Base-by-base conservation (phyloP, 495 filamentous ascomycete species). In the Aspergillus conjunctus region DNA sequence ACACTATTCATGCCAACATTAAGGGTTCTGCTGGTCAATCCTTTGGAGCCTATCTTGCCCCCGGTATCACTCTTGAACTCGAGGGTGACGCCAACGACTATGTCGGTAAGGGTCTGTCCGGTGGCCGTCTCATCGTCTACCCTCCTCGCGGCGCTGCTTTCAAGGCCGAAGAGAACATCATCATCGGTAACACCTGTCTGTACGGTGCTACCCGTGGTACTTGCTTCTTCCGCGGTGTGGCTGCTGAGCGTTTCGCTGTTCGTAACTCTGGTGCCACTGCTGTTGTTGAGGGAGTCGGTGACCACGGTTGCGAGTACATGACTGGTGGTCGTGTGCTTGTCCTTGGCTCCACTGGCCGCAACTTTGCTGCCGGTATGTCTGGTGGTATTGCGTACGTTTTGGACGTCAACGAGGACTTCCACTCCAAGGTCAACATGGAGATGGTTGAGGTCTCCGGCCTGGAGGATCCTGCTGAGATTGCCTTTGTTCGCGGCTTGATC, bases 221-320 rank as follows among this genome's bases (percentile, higher is more conserved):
- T 49, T 93, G 90, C 77, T 99, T 92, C 88, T 98, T 99, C 91
- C 91, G 95, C 62, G 94, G 94, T 80, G 83, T 97, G 30, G 94
- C 94, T 66, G 94, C 94, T 32, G 94, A 99, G 81, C 91, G 94
- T 65, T 99, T 99, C 68, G 93, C 93, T 50, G 94, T 99, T 54
- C 91, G 94, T 64, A 99, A 99, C 81, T 98, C 95, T 0, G 94
- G 94, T 72, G 94, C 91, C 45, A 98, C 89, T 31, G 94, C 95
- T 32, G 91, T 99, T 63, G 93, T 98, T 64, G 94, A 99, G 78
- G 94, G 95, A 76, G 87, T 96, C 55, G 94, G 94, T 81, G 94
- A 99, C 73, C 94, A 99, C 71, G 92, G 93, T 50, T 98, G 93
- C 71, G 94, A 99, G 80, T 99, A 99, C 84, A 99, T 99, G 94